Evolutionary conservation across 2,329 filamentous ascomycete genomes (phyloP).

Genomic region (Xylariales sp.): DNA sequence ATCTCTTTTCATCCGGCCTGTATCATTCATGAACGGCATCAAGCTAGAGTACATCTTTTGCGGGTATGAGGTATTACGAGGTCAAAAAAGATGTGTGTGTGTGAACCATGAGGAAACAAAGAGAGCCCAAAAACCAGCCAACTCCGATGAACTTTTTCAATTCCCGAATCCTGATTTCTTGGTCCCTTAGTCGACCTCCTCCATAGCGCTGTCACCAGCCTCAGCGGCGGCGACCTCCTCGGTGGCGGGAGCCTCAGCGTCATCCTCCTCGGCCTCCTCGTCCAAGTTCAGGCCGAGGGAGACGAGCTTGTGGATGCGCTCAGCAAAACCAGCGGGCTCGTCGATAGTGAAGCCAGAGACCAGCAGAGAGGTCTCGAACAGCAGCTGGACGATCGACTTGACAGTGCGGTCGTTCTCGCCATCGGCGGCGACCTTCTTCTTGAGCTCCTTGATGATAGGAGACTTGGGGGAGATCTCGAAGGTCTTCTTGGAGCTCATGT

Average conservation of each 20-base stretch:
- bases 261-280: conserved; percentile 76
- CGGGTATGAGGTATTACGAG: conserved; percentile 26
- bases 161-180: conserved; percentile 23
- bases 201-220: conserved; percentile 91
- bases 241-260: conserved; percentile 37
- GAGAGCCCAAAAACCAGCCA: conserved; percentile 34
- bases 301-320: conserved; percentile 99
- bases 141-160: conserved; percentile 36
- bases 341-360: conserved; percentile 99
- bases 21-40: conserved; percentile 25
- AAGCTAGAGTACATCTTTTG: conserved; percentile 26
- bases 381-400: conserved; percentile 97
- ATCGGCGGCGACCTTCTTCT: conserved; percentile 97
- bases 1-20: conserved; percentile 20
- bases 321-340: conserved; percentile 94
- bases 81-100: conserved; percentile 20
- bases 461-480: conserved; percentile 99
- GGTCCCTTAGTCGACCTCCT: conserved; percentile 89
- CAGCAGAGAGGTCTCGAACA: conserved; percentile 97
- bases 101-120: conserved; percentile 25
- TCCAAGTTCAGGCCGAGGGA: conserved; percentile 97
- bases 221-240: conserved; percentile 58
- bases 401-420: conserved; percentile 98
- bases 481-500: conserved; percentile 99
- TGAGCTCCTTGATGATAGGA: conserved; percentile 96